A percentile compares a stretch with the other conserved stretches of the same genome.
phyloP scores from a whole-genome alignment of 1,284 basidiomycete genomes.

The Pterula multifida region DNA sequence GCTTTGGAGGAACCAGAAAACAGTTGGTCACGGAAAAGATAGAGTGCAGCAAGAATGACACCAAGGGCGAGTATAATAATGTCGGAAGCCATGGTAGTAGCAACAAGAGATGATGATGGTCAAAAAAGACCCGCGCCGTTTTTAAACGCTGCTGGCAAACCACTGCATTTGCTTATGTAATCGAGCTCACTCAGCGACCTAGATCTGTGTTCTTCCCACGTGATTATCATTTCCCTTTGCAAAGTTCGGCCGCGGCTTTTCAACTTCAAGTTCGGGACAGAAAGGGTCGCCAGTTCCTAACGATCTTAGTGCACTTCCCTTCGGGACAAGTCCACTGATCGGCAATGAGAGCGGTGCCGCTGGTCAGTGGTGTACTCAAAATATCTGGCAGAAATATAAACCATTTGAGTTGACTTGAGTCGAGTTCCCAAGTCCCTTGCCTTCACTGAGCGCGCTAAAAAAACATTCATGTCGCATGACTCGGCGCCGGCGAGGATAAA shows the following conservation, averaged over 20 bases:
- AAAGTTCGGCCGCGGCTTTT: not conserved
- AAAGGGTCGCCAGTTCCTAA: too few relatives aligned
- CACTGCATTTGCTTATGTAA: not conserved
- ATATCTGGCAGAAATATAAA: too few relatives aligned
- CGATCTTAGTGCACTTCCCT: too few relatives aligned
- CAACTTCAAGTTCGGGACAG: too few relatives aligned
- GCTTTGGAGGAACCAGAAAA: conserved; percentile 46
- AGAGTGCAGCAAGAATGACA: conserved; percentile 58
- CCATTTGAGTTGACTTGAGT: too few relatives aligned
- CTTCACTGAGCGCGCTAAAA: too few relatives aligned
- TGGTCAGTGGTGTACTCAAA: too few relatives aligned
- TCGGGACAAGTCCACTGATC: too few relatives aligned
- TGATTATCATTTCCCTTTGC: not conserved
- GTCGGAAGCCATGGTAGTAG: conserved; percentile 33
- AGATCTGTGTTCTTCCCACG: not conserved
- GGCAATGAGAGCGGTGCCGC: too few relatives aligned
- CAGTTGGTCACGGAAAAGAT: conserved; percentile 70
- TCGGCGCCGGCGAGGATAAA: too few relatives aligned
- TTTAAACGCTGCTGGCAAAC: not conserved
- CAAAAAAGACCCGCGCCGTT: not conserved
- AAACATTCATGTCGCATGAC: too few relatives aligned
- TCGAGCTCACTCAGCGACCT: not conserved
- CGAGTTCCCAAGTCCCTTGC: too few relatives aligned
- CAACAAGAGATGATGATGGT: not conserved
- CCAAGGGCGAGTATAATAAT: conserved; percentile 57